phyloP scores from a whole-genome alignment of 805 yeast genomes.

The Metschnikowia orientalis region DNA sequence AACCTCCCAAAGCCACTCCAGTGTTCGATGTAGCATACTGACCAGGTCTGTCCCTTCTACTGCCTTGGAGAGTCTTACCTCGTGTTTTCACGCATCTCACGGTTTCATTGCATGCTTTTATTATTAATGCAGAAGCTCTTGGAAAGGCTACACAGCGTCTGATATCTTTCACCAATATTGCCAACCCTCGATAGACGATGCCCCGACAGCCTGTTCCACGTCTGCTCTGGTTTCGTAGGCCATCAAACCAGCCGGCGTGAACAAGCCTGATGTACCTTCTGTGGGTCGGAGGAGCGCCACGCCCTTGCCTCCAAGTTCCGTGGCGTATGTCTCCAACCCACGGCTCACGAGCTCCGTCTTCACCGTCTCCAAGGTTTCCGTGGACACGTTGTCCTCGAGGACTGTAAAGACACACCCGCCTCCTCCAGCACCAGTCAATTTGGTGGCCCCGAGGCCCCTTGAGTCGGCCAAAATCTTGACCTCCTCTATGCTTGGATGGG shows the following conservation, averaged over 20 bases:
- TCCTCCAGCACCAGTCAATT: constrained; percentile 98
- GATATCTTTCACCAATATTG: constrained; percentile 54
- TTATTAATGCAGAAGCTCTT: no score
- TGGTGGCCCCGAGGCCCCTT: constrained; percentile 73
- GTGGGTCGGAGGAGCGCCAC: constrained; percentile 49
- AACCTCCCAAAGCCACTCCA: no score
- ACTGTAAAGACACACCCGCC: constrained; percentile 97
- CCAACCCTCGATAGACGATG: constrained; percentile 45
- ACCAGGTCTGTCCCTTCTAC: no score
- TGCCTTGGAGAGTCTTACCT: no score
- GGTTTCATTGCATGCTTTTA: no score
- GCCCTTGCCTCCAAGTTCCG: constrained; percentile 87
- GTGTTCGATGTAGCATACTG: no score
- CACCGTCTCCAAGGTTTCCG: constrained; percentile 33
- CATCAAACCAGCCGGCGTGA: constrained; percentile 34
- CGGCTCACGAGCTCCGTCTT: constrained; percentile 32
- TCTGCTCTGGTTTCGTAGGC: constrained; percentile 39
- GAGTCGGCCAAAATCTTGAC: constrained; percentile 65
- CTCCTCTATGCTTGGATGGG: constrained; percentile 85
- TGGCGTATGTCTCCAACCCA: constrained; percentile 72
- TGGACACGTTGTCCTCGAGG: constrained; percentile 44
- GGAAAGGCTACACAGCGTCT: no score
- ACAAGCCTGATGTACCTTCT: constrained; percentile 13
- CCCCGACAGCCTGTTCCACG: constrained; percentile 47
- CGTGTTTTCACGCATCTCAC: no score